A percentile compares a stretch with the other conserved stretches of the same genome.
These are phyloP conservation scores for Cinchona pubescens DNA, from an alignment of 257 asterid species.

Conservation along the genomic window DNA sequence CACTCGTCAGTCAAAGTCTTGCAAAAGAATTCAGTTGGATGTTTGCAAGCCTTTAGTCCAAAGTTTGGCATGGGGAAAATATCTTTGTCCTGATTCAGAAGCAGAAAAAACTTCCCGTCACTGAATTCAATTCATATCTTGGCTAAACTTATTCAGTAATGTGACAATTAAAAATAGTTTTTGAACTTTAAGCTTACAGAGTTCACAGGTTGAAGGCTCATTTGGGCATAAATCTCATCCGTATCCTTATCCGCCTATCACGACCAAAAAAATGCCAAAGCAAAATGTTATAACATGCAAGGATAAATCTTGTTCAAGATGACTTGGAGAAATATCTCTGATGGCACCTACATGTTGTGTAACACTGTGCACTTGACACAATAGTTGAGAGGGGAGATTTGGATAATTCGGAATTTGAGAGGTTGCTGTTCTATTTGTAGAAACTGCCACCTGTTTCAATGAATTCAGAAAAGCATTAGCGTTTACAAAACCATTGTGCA, in stretches of 20 bases:
- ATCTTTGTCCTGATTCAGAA: conserved; percentile 68
- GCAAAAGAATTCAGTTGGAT: conserved; percentile 93
- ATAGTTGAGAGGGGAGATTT: conserved; percentile 73
- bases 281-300: background rate
- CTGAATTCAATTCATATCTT: background rate
- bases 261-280: conserved; percentile 14
- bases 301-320: background rate
- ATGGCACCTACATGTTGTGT: conserved; percentile 62
- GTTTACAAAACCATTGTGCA: background rate
- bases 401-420: conserved; percentile 86
- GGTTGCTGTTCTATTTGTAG: conserved; percentile 78
- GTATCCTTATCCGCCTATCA: conserved; percentile 90
- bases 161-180: conserved; percentile 4
- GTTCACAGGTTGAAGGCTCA: conserved; percentile 89
- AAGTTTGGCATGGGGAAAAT: conserved; percentile 81
- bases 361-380: conserved; percentile 92
- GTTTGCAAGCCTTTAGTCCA: conserved; percentile 69
- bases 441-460: conserved; percentile 70
- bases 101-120: conserved; percentile 10
- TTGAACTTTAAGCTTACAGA: conserved; percentile 47
- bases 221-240: conserved; percentile 92
- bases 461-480: conserved; percentile 15
- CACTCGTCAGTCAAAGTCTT: conserved; percentile 94
- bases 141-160: background rate
- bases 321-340: background rate